phyloP scores from a whole-genome alignment of 2,329 filamentous ascomycete species.

The Colletotrichum scovillei region DNA sequence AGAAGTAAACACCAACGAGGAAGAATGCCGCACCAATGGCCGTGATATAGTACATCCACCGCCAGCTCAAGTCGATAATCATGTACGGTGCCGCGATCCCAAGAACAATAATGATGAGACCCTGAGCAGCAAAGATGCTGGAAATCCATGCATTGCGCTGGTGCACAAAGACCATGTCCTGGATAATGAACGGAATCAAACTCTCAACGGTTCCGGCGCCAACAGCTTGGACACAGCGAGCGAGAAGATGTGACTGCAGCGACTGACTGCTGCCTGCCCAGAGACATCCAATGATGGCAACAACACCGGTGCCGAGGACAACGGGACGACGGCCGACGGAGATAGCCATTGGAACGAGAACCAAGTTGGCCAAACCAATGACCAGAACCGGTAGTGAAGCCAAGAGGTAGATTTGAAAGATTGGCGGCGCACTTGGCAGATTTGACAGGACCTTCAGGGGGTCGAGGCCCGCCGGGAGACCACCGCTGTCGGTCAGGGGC shows the following conservation, averaged over 20 bases:
- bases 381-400: slow-evolving; percentile 47
- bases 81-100: slow-evolving; percentile 44
- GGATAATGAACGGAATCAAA: slow-evolving; percentile 49
- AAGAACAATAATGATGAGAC: slow-evolving; percentile 43
- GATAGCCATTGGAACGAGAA: slow-evolving; percentile 49
- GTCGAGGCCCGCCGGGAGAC: slow-evolving; percentile 39
- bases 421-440: slow-evolving; percentile 42
- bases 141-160: slow-evolving; percentile 48
- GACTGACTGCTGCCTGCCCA: slow-evolving; percentile 47
- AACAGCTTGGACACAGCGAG: slow-evolving; percentile 46
- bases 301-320: slow-evolving; percentile 44
- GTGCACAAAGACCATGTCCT: slow-evolving; percentile 52
- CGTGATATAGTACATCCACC: slow-evolving; percentile 48
- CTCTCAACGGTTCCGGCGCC: slow-evolving; percentile 49
- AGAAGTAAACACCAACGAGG: slow-evolving; percentile 43
- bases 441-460: slow-evolving; percentile 29
- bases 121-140: slow-evolving; percentile 42
- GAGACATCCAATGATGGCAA: slow-evolving; percentile 47
- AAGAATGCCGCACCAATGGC: slow-evolving; percentile 41
- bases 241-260: slow-evolving; percentile 44
- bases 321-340: slow-evolving; percentile 49
- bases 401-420: slow-evolving; percentile 44
- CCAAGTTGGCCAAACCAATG: slow-evolving; percentile 46
- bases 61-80: slow-evolving; percentile 45
- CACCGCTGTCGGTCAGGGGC: slow-evolving; percentile 29